A percentile compares a stretch with the other conserved stretches of the same genome.
These are phyloP conservation scores for Alternaria gansuensis DNA, from an alignment of 2,329 filamentous ascomycete genomes.

Conservation along the genomic window DNA sequence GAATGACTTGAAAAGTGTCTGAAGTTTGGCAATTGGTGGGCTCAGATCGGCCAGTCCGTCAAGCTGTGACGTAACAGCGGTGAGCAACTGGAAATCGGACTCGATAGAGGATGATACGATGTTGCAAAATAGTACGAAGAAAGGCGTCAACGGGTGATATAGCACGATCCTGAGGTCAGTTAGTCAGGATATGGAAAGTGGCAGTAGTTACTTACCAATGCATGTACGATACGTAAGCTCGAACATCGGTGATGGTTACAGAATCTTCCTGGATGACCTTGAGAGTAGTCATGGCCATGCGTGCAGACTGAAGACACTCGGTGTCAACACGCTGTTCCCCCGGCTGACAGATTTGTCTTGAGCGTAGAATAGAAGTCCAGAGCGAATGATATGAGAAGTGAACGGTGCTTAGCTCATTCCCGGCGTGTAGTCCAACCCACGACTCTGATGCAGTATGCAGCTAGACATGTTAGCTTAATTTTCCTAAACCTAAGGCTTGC, in stretches of 20 bases:
- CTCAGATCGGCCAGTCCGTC: constrained; percentile 21
- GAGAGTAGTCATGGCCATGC: constrained; percentile 31
- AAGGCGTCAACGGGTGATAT: constrained; percentile 34
- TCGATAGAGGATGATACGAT: constrained; percentile 30
- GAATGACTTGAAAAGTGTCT: constrained; percentile 29
- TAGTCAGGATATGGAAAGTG: not conserved
- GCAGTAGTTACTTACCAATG: constrained; percentile 24
- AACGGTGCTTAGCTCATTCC: constrained; percentile 29
- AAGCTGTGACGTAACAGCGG: constrained; percentile 26
- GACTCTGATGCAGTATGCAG: constrained; percentile 25
- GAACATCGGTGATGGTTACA: constrained; percentile 19
- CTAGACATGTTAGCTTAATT: constrained; percentile 10
- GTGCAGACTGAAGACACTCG: constrained; percentile 26
- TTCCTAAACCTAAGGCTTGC: not conserved
- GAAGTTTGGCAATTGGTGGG: constrained; percentile 27
- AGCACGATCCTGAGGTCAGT: constrained; percentile 30
- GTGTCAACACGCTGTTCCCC: constrained; percentile 18
- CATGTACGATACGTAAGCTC: constrained; percentile 29
- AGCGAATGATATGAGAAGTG: constrained; percentile 37
- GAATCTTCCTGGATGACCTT: constrained; percentile 25
- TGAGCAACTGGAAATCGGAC: constrained; percentile 26
- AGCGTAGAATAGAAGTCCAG: constrained; percentile 33
- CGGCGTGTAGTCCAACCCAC: constrained; percentile 28
- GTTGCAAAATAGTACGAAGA: constrained; percentile 36
- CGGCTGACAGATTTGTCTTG: constrained; percentile 29